Conservation (phyloP, 2,329 filamentous ascomycete genomes). For the Fusarium sp. region DNA sequence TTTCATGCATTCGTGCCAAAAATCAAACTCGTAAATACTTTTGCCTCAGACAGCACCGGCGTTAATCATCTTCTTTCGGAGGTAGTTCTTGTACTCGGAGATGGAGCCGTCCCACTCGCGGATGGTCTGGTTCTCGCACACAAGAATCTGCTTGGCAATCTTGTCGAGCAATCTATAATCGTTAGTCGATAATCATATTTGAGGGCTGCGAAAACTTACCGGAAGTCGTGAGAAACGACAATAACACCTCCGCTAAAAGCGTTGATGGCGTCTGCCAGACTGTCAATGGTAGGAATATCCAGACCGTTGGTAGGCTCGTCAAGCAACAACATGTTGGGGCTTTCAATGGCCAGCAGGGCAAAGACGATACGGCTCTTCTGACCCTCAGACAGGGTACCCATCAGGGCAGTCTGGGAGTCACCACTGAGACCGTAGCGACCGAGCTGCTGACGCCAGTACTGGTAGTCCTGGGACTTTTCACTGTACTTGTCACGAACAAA, state of each 20-base stretch:
- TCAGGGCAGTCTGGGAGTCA: slow-evolving; percentile 93
- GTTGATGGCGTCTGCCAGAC: slow-evolving; percentile 96
- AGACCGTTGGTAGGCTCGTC: slow-evolving; percentile 99
- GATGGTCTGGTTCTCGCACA: slow-evolving; percentile 98
- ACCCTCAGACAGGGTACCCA: slow-evolving; percentile 97
- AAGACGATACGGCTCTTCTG: slow-evolving; percentile 99
- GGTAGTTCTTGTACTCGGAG: slow-evolving; percentile 95
- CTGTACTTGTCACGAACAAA: slow-evolving; percentile 97
- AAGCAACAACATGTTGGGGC: slow-evolving; percentile 96
- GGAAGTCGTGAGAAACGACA: slow-evolving; percentile 98
- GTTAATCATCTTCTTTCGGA: slow-evolving; percentile 98
- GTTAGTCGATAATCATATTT: slow-evolving; percentile 22
- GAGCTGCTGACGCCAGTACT: slow-evolving; percentile 99
- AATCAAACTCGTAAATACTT: slow-evolving; percentile 28
- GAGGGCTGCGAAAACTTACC: slow-evolving; percentile 65
- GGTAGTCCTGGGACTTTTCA: slow-evolving; percentile 92
- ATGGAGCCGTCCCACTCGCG: slow-evolving; percentile 89
- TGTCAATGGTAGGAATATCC: slow-evolving; percentile 98
- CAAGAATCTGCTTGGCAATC: slow-evolving; percentile 99
- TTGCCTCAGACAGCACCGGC: slow-evolving; percentile 80
- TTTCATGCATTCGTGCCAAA: slow-evolving; percentile 36
- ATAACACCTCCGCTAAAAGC: slow-evolving; percentile 96
- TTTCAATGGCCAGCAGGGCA: slow-evolving; percentile 92
- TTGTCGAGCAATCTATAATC: slow-evolving; percentile 87
- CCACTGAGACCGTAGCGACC: slow-evolving; percentile 93